phyloP scores from a whole-genome alignment of 441 rosid genomes.

The Syzygium syzygioides region DNA sequence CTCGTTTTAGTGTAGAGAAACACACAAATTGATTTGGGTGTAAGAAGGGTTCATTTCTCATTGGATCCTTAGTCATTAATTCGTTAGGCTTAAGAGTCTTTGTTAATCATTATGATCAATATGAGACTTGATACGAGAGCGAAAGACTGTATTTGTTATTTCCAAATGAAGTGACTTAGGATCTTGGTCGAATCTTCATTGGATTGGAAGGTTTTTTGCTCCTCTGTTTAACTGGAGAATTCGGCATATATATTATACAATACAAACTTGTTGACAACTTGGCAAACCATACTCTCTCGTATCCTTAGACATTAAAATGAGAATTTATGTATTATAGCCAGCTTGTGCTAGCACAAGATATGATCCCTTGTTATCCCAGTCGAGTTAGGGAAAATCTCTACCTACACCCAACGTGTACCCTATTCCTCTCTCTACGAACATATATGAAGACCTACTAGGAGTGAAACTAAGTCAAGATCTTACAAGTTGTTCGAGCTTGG shows the following conservation, averaged over 20 bases:
- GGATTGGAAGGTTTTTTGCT: neutral
- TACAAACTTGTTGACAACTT: neutral
- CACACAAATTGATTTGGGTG: neutral
- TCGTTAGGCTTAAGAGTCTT: neutral
- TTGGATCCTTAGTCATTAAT: neutral
- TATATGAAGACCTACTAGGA: fast-evolving
- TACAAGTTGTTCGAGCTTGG: neutral
- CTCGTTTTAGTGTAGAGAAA: neutral
- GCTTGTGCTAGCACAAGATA: neutral
- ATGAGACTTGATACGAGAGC: too few relatives aligned
- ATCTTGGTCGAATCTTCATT: neutral
- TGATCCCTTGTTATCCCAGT: neutral
- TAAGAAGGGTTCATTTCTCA: neutral
- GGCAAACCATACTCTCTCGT: neutral
- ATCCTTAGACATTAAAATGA: neutral
- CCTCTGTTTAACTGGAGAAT: neutral
- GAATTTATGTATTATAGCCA: neutral
- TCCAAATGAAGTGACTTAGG: neutral
- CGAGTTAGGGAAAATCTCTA: neutral
- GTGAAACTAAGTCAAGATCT: neutral
- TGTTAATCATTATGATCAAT: too few relatives aligned
- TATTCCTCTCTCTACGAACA: neutral
- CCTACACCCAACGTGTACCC: neutral
- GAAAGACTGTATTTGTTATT: too few relatives aligned
- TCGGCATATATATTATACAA: neutral